phyloP scores from a whole-genome alignment of 1,284 basidiomycete species.

The Hemileia vastatrix region DNA sequence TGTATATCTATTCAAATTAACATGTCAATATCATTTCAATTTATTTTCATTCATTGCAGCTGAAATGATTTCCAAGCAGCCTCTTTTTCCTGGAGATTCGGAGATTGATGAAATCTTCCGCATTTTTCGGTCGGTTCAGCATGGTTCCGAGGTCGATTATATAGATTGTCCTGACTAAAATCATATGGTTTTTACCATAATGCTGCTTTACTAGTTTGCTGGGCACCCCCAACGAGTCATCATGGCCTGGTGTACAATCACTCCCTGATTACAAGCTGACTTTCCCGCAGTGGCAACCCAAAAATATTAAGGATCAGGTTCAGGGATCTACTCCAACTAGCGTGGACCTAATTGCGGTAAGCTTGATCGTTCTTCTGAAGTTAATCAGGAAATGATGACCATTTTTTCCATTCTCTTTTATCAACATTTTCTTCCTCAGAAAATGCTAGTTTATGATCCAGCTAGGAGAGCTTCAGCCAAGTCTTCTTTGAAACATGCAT shows the following conservation, averaged over 20 bases:
- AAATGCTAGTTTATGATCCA: conserved; percentile 81
- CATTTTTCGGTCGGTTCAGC: conserved; percentile 71
- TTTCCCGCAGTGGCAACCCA: conserved; percentile 79
- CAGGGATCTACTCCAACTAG: conserved; percentile 55
- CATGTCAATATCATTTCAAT: no score
- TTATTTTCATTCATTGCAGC: no score
- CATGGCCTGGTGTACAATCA: conserved; percentile 80
- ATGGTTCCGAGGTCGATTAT: background rate
- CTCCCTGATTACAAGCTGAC: conserved; percentile 93
- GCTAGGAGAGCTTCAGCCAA: conserved; percentile 89
- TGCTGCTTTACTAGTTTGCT: conserved; percentile 56
- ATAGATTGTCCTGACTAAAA: background rate
- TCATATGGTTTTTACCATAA: background rate
- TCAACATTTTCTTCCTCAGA: conserved; percentile 46
- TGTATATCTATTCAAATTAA: background rate
- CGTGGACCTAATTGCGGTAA: conserved; percentile 65
- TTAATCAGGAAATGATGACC: no score
- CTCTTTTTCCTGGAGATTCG: conserved; percentile 94
- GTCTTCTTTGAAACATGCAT: conserved; percentile 70
- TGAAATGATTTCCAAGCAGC: conserved; percentile 83
- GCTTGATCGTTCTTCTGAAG: conserved; percentile 27
- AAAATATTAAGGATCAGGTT: conserved; percentile 58
- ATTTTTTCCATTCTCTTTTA: background rate
- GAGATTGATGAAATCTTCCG: conserved; percentile 99
- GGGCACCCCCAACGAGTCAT: conserved; percentile 86